Percentiles rank a stretch among this genome's conserved stretches.
These are phyloP conservation scores for Antarctomyces pellizariae DNA, from an alignment of 495 filamentous ascomycete species.

Conservation along the genomic window DNA sequence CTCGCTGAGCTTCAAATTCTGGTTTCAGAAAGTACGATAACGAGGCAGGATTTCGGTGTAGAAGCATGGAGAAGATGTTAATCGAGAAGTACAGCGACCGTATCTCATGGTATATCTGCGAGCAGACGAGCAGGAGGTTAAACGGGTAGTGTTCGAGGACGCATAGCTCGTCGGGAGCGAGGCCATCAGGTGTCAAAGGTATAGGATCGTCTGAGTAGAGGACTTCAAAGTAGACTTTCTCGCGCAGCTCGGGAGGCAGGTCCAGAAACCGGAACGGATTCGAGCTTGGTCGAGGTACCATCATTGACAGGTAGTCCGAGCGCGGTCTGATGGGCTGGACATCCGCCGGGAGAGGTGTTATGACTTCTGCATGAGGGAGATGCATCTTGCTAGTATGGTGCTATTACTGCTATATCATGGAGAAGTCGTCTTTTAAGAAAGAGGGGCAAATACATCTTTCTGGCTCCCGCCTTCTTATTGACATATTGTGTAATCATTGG, in stretches of 20 bases:
- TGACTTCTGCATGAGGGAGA: no score
- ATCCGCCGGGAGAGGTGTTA: no score
- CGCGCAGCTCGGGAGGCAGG: constrained; percentile 9
- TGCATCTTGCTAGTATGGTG: no score
- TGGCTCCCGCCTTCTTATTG: no score
- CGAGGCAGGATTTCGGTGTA: constrained; percentile 2
- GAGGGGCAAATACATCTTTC: no score
- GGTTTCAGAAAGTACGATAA: constrained; percentile 4
- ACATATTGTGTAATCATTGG: no score
- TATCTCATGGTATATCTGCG: constrained; percentile 10
- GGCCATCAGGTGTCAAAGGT: background rate
- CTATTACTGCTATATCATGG: no score
- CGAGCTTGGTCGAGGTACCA: no score
- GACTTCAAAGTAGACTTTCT: constrained; percentile 8
- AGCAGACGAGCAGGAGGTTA: constrained; percentile 6
- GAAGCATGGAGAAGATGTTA: constrained; percentile 4
- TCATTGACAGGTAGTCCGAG: no score
- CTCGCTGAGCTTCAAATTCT: constrained; percentile 4
- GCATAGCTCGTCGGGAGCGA: background rate
- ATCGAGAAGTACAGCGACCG: constrained; percentile 7
- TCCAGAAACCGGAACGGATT: constrained; percentile 11
- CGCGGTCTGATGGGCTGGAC: no score
- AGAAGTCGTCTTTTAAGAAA: no score
- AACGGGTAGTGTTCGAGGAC: constrained; percentile 3
- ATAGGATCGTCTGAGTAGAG: background rate